Conservation (phyloP, 148 eudicot species). For the Camellia lanceoleosa region DNA sequence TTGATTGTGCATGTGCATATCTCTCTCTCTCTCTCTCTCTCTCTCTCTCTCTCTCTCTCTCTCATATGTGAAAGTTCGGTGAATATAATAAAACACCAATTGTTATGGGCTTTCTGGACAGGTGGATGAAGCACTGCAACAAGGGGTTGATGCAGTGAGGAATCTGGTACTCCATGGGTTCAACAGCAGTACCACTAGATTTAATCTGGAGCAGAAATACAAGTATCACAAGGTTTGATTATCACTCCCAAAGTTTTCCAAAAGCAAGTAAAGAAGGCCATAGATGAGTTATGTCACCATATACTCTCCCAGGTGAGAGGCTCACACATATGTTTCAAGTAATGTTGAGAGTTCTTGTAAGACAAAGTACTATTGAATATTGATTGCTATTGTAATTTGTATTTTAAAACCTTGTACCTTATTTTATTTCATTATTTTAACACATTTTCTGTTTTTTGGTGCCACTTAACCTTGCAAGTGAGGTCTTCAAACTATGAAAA, state of each 20-base stretch:
- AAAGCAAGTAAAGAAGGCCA: neutral
- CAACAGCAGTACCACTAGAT: conserved; percentile 53
- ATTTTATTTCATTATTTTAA: neutral
- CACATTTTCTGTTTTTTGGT: neutral
- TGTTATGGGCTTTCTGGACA: conserved; percentile 27
- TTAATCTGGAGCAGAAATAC: conserved; percentile 90
- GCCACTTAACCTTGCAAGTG: neutral
- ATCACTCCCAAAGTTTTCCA: neutral
- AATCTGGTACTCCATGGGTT: conserved; percentile 66
- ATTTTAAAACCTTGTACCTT: neutral
- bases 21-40: neutral
- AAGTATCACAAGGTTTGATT: conserved; percentile 75
- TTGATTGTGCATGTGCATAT: neutral
- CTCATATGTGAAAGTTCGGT: neutral
- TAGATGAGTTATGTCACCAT: neutral
- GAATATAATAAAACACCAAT: neutral
- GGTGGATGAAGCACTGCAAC: conserved; percentile 88
- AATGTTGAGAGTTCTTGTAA: neutral
- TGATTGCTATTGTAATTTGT: neutral
- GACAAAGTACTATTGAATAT: neutral
- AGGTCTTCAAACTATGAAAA: neutral
- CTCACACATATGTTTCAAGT: neutral
- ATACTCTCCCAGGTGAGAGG: neutral
- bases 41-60: neutral
- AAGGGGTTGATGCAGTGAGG: conserved; percentile 84